phyloP scores from a whole-genome alignment of 2,329 filamentous ascomycete genomes.

The Neurospora sp. region DNA sequence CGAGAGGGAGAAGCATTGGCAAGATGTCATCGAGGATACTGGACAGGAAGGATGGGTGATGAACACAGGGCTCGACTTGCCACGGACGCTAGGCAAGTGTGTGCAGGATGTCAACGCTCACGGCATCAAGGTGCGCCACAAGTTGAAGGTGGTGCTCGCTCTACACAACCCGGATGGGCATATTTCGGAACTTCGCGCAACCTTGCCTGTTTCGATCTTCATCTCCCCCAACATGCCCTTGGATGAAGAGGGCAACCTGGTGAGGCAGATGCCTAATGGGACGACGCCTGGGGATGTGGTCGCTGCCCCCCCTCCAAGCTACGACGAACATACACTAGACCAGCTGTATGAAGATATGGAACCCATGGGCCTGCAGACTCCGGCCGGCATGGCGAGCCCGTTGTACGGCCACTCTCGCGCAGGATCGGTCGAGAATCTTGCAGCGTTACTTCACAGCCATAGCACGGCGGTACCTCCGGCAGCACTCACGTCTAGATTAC shows the following conservation, averaged over 20 bases:
- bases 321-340: slow-evolving; percentile 83
- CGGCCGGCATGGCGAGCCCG: slow-evolving; percentile 64
- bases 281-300: slow-evolving; percentile 44
- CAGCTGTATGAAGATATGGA: slow-evolving; percentile 85
- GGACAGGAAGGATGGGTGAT: slow-evolving; percentile 57
- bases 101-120: slow-evolving; percentile 83
- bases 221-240: slow-evolving; percentile 90
- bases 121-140: slow-evolving; percentile 87
- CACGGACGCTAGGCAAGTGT: slow-evolving; percentile 72
- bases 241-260: slow-evolving; percentile 75
- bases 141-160: slow-evolving; percentile 82
- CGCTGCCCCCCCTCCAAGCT: slow-evolving; percentile 77
- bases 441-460: slow-evolving; percentile 42
- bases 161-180: slow-evolving; percentile 93
- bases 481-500: slow-evolving; percentile 54
- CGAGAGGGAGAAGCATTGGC: slow-evolving; percentile 53
- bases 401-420: slow-evolving; percentile 62
- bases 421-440: slow-evolving; percentile 73
- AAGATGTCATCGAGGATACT: slow-evolving; percentile 58
- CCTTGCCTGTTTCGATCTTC: slow-evolving; percentile 83
- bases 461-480: slow-evolving; percentile 37
- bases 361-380: slow-evolving; percentile 69
- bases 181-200: slow-evolving; percentile 84
- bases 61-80: slow-evolving; percentile 57
- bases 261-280: slow-evolving; percentile 47